Percentiles rank a stretch among this genome's conserved stretches.
These are phyloP conservation scores for Coprinopsis strossmayeri DNA, from an alignment of 768 basidiomycete genomes.

Conservation along the genomic window DNA sequence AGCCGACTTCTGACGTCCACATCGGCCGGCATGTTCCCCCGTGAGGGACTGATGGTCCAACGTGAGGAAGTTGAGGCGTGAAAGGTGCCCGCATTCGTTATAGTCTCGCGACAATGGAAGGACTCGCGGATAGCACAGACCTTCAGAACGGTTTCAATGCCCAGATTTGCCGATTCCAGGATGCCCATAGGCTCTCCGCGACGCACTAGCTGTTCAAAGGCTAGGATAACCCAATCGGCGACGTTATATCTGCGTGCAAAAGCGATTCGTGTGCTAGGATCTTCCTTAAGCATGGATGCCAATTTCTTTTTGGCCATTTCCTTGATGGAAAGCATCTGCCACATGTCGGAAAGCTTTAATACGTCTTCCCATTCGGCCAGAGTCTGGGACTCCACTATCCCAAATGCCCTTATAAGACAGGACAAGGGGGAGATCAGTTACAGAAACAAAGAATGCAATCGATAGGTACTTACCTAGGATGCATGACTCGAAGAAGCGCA, in stretches of 20 bases:
- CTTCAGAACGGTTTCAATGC: not conserved
- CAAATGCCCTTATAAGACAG: not conserved
- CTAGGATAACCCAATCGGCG: not conserved
- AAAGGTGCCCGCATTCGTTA: too few species aligned
- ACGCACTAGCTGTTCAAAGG: not conserved
- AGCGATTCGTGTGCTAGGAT: slow-evolving; percentile 3
- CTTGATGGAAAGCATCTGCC: slow-evolving; percentile 25
- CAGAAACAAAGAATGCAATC: not conserved
- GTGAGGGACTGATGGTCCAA: too few species aligned
- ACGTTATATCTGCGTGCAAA: not conserved
- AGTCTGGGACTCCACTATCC: not conserved
- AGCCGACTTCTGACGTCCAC: too few species aligned
- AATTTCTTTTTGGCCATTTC: slow-evolving; percentile 22
- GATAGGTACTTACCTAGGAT: not conserved
- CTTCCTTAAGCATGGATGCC: slow-evolving; percentile 10
- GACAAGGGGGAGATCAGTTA: not conserved
- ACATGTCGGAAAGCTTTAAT: slow-evolving; percentile 31
- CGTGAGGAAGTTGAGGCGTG: too few species aligned
- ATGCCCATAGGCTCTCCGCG: not conserved
- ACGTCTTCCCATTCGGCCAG: slow-evolving; percentile 29
- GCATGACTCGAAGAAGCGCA: not conserved
- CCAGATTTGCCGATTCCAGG: not conserved
- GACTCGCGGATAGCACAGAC: not conserved
- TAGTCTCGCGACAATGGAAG: too few species aligned
- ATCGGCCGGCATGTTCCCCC: too few species aligned